These are phyloP conservation scores for Pochonia chlamydosporia DNA, from an alignment of 2,329 filamentous ascomycete genomes.

Conservation along the genomic window DNA sequence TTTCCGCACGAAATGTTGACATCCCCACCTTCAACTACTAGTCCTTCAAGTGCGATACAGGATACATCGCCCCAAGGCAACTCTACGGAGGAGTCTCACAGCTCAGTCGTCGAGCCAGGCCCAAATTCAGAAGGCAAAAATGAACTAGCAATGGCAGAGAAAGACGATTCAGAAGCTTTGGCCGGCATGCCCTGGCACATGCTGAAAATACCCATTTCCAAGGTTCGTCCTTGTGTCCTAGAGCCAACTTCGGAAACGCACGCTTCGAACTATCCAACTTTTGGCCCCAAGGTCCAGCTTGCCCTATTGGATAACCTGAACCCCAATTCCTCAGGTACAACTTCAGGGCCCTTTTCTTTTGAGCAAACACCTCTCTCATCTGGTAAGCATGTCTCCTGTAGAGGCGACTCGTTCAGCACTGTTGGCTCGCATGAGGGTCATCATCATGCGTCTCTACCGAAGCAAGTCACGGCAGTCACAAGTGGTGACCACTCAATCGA, in stretches of 20 bases:
- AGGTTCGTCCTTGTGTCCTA: conserved; percentile 15
- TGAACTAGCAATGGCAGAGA: neutral
- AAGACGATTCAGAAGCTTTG: neutral
- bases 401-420: neutral
- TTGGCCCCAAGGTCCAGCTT: neutral
- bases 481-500: neutral
- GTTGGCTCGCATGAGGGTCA: conserved; percentile 3
- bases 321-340: neutral
- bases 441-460: neutral
- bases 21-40: conserved; percentile 10
- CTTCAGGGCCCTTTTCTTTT: neutral
- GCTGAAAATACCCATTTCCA: conserved; percentile 13
- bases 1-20: neutral
- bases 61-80: neutral
- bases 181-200: neutral
- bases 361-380: neutral
- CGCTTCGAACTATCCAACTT: neutral
- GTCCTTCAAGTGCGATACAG: neutral
- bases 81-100: neutral
- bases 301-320: neutral
- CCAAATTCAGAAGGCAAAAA: neutral
- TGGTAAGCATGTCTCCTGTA: neutral
- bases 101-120: no score
- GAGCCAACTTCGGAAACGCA: neutral
- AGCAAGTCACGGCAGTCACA: neutral